Conservation (phyloP, 2,329 filamentous ascomycete species). For the Oidium heveae region DNA sequence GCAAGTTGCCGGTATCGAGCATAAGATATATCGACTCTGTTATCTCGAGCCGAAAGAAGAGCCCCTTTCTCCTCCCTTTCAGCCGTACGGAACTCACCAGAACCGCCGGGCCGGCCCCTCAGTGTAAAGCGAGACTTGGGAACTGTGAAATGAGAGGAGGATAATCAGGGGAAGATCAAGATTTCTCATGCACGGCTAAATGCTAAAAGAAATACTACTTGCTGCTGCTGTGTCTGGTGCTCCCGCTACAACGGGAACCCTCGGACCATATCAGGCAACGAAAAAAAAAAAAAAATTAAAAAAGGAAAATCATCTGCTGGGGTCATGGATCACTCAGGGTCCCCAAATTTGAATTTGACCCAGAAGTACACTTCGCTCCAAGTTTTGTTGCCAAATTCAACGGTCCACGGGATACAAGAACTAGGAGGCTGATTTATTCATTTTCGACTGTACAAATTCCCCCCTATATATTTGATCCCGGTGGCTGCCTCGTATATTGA, state of each 20-base stretch:
- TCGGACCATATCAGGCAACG: background rate
- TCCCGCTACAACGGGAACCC: background rate
- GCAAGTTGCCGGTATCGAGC: background rate
- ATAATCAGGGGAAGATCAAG: slow-evolving; percentile 1
- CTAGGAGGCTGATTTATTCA: background rate
- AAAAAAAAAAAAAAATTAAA: background rate
- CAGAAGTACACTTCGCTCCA: background rate
- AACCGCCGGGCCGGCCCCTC: too few species aligned
- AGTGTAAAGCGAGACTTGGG: too few species aligned
- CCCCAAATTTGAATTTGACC: background rate
- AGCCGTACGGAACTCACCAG: background rate
- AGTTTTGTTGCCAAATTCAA: background rate
- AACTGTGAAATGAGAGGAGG: background rate
- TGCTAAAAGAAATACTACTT: background rate
- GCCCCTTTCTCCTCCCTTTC: background rate
- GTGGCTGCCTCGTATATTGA: too few species aligned
- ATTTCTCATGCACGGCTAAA: slow-evolving; percentile 1
- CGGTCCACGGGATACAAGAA: background rate
- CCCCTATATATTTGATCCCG: too few species aligned
- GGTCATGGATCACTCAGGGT: background rate
- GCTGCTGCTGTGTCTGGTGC: background rate
- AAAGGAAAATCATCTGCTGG: background rate
- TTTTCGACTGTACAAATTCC: too few species aligned
- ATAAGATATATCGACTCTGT: background rate
- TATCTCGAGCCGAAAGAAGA: background rate